Evolutionary conservation across 2,329 filamentous ascomycete species (phyloP), one percentile per base, ranked within the genome.

Genomic region (Pseudogymnoascus sp.): DNA sequence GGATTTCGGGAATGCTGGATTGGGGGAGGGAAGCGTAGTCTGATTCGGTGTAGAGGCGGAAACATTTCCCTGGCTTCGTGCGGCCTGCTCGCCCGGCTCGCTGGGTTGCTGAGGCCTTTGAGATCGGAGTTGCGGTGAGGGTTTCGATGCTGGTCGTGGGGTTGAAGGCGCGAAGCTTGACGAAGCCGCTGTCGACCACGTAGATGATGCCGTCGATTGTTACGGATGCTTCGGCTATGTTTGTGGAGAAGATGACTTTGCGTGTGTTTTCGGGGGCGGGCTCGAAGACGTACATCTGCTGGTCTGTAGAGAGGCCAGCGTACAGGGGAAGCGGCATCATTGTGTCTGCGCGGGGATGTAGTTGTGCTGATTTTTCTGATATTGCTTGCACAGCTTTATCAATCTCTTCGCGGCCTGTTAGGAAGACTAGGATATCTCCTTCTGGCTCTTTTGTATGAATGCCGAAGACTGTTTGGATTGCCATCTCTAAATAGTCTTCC

Each of bases 201-300:
- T 91, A 96, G 62, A 92, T 87, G 65, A 97, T 92, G 2, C 91
- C 92, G 62, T 94, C 88, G 63, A 97, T 95, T 14, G 94, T 97
- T 47, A 99, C 89, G 1, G 91, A 96, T 4, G 94, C 93, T 78
- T 99, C 94, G 11, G 94, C 92, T 67, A 97, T 97, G 73, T 97
- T 97, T 64, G 94, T 97, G 3, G 91, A 89, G 67, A 97, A 87
- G 37, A 99, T 90, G 40, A 97, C 89, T 73, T 97, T 97, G 44
- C 94, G 84, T 1, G 87, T 92, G 64, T 92, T 88, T 65, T 90
- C 86, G 0, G 90, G 86, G 1, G 92, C 79, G 62, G 89, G 86
- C 69, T 96, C 91, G 72, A 97, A 97, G 42, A 97, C 89, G 67
- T 92, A 92, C 85, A 96, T 93, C 72, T 97, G 94, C 71, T 97